phyloP scores from a whole-genome alignment of 2,329 filamentous ascomycete species.

The Scedosporium dehoogii region DNA sequence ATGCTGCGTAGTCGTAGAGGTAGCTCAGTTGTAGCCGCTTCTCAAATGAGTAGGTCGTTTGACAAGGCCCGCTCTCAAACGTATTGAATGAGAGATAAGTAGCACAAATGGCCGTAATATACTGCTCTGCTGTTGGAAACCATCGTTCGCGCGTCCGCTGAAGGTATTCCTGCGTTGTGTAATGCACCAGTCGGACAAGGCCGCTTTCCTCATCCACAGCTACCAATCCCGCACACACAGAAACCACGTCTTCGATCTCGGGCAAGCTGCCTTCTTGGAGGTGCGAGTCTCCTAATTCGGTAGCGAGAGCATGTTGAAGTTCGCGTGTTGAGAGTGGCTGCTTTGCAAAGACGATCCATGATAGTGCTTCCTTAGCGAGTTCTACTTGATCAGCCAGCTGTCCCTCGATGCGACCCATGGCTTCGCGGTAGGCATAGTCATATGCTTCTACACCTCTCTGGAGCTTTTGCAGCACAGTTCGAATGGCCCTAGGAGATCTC shows the following conservation, averaged over 20 bases:
- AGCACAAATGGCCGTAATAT: slow-evolving; percentile 21
- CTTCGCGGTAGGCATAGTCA: slow-evolving; percentile 25
- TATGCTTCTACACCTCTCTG: slow-evolving; percentile 14
- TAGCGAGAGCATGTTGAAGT: slow-evolving; percentile 31
- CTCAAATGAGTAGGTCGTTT: slow-evolving; percentile 12
- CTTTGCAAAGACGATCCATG: slow-evolving; percentile 29
- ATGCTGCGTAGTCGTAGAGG: slow-evolving; percentile 19
- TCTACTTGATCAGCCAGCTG: slow-evolving; percentile 21
- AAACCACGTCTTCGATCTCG: slow-evolving; percentile 22
- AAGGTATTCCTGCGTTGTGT: slow-evolving; percentile 36
- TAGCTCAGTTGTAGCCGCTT: slow-evolving; percentile 13
- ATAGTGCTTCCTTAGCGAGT: slow-evolving; percentile 27
- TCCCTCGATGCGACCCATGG: slow-evolving; percentile 29
- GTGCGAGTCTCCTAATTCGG: slow-evolving; percentile 15
- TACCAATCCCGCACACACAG: slow-evolving; percentile 30
- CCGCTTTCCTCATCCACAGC: slow-evolving; percentile 26
- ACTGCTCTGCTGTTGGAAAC: slow-evolving; percentile 19
- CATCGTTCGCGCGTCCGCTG: slow-evolving; percentile 16
- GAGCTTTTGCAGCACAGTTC: slow-evolving; percentile 15
- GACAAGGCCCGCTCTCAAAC: slow-evolving; percentile 15
- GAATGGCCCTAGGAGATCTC: slow-evolving; percentile 21
- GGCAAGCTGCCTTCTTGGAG: slow-evolving; percentile 26
- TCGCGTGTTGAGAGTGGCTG: slow-evolving; percentile 23
- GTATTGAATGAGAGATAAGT: slow-evolving; percentile 24
- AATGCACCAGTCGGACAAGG: slow-evolving; percentile 31